Evolutionary conservation across 1,284 basidiomycete species (phyloP).

Genomic region (Fistulina hepatica): DNA sequence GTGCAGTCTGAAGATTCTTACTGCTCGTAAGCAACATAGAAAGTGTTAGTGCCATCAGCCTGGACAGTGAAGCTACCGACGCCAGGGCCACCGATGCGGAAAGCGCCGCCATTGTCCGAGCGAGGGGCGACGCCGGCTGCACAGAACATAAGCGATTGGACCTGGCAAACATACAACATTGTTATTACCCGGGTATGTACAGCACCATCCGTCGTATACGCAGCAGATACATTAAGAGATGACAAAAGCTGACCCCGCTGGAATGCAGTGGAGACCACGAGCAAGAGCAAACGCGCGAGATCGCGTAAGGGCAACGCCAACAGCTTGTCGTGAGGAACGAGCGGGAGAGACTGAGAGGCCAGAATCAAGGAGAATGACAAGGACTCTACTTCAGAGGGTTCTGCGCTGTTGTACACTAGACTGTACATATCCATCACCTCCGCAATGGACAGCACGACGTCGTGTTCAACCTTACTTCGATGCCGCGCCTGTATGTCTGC

Average conservation of each 20-base stretch:
- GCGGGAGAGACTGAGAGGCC: background rate
- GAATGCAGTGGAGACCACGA: background rate
- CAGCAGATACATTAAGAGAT: background rate
- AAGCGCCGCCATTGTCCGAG: too few species aligned
- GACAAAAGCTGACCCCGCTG: background rate
- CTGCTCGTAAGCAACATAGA: too few species aligned
- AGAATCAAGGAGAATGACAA: background rate
- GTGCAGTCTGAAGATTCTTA: too few species aligned
- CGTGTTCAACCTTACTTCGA: conserved; percentile 44
- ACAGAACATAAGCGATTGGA: too few species aligned
- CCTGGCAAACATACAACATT: too few species aligned
- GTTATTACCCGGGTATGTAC: too few species aligned
- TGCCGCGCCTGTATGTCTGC: conserved; percentile 12
- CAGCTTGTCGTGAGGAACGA: background rate
- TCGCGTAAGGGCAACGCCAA: background rate
- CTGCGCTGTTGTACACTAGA: conserved; percentile 15
- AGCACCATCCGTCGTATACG: too few species aligned
- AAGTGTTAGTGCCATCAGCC: too few species aligned
- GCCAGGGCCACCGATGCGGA: too few species aligned
- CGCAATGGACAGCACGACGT: conserved; percentile 54
- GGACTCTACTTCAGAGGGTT: conserved; percentile 15
- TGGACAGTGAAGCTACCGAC: too few species aligned
- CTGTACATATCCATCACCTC: conserved; percentile 57
- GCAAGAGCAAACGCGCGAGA: background rate
- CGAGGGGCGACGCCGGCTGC: too few species aligned